Base-by-base conservation (phyloP, 139 green algal species). In the Micromonas commoda region DNA sequence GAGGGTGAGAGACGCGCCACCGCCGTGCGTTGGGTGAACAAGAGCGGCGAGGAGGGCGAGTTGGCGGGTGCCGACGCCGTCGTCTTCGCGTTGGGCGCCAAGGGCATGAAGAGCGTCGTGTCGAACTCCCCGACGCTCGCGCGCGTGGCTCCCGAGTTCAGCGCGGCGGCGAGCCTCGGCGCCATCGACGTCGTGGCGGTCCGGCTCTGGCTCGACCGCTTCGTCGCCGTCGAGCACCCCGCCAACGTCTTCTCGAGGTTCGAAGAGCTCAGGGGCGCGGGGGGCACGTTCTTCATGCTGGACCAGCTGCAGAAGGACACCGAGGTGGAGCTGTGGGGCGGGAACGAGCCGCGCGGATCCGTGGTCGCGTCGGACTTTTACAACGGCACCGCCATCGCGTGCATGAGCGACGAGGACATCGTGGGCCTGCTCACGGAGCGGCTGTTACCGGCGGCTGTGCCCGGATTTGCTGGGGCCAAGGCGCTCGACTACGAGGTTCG, bases 271-370 rank as follows among this genome's bases (percentile, higher is more conserved):
- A 51, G 63, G 16, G 73, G 72, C 21, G 68, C 67, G 6, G 80
- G 80, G 29, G 80, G 72, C 23, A 84, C 80, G 32, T 84, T 84
- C 19, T 84, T 84, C 52, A 78, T 80, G 70, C 80, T 84, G 26
- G 72, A 84, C 33, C 57, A 82, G 60, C 39, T 84, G 35, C 80
- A 84, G 34, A 76, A 76, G 26, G 76, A 81, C 24, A 66, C n/a
- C 37, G 68, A 81, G 52, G 33, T 69, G 21, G 38, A 66, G 67
- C 67, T 82, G 31, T 82, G 77, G 77, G 77, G 77, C 19, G 77
- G 68, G 29, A 34, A 80, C 54, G 57, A 63, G 33, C 77, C 77
- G 34, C 26, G 72, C n/a, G 80, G 80, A 2, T 79, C 65, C 1
- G 80, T 84, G 9, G 19, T 84, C n/a, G 72, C 72, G 35, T 71